These are phyloP conservation scores for Psilocybe cyanescens DNA, from an alignment of 768 basidiomycete genomes.

Conservation along the genomic window DNA sequence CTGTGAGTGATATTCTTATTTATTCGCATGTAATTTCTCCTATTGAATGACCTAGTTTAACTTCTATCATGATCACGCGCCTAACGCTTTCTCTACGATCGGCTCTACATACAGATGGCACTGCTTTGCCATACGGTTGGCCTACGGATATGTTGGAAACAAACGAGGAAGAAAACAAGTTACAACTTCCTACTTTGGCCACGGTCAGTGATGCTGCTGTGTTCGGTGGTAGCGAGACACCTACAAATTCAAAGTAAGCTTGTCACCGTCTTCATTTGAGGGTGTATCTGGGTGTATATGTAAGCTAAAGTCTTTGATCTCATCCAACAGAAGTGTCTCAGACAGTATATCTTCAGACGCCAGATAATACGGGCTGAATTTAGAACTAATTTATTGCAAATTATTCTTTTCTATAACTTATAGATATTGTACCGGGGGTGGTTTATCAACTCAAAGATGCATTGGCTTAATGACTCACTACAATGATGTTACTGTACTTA, in stretches of 20 bases:
- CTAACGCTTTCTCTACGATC: slow-evolving; percentile 29
- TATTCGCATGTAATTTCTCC: not conserved
- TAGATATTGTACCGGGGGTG: too few species aligned
- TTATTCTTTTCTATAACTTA: too few species aligned
- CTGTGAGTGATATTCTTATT: slow-evolving; percentile 13
- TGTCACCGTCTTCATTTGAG: not conserved
- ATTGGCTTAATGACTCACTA: too few species aligned
- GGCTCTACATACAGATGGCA: not conserved
- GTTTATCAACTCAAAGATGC: too few species aligned
- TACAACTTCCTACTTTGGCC: not conserved
- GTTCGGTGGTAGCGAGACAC: not conserved
- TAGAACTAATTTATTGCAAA: too few species aligned
- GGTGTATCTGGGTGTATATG: not conserved
- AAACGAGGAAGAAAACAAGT: not conserved
- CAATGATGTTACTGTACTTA: too few species aligned
- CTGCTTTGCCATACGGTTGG: slow-evolving; percentile 2
- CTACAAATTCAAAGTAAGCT: not conserved
- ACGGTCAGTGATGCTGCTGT: not conserved
- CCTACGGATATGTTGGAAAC: slow-evolving; percentile 2
- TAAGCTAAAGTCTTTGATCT: too few species aligned
- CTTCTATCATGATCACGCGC: slow-evolving; percentile 33
- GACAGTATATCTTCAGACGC: too few species aligned
- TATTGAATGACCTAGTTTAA: slow-evolving; percentile 21
- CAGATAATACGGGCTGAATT: too few species aligned
- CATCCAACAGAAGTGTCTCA: too few species aligned